Base-by-base conservation (phyloP, 2,329 filamentous ascomycete species). In the Orbilia quercus region DNA sequence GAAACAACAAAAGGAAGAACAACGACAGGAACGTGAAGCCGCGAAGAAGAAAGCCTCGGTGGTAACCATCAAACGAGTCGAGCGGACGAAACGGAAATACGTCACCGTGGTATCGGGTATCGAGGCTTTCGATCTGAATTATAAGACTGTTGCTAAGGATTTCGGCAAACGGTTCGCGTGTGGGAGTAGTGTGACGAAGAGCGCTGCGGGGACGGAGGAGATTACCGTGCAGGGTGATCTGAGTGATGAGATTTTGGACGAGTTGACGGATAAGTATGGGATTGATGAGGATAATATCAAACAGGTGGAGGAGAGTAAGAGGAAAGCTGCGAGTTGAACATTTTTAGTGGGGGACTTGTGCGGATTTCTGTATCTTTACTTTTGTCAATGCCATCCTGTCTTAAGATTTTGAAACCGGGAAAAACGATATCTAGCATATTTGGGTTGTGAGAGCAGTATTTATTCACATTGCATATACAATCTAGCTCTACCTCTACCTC, bases 101-200 rank as follows among this genome's bases (percentile, higher is more conserved):
- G 93, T 99, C 62, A 99, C 95, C 0, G 90, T 93, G 14, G 89
- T 99, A n/a, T 88, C 88, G 5, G 95, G 95, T 0, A 84, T 99
- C 18, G 95, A 99, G 81, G 88, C 90, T 0, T 96, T 97, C 79
- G 92, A 92, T 0, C 82, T 98, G 44, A 94, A 98, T 65, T 85
- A 97, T 79, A 99, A 99, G 82, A 98, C 97, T 84, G 85, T 96
- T 6, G 89, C 93, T 69, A 98, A 98, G 84, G 95, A 98, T 79
- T 89, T 98, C 77, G 95, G 95, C 75, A 99, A 98, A 87, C 98
- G 97, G 83, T 98, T 99, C 80, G 95, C 95, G 28, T 98, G 95
- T 7, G 95, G 95, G 0, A 90, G 89, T 14, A 93, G 90, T 47
- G 95, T 99, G 47, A 98, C 94, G 7, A 96, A 97, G 83, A 87